Conservation (phyloP, 257 asterid species). For the Solanum pimpinellifolium region DNA sequence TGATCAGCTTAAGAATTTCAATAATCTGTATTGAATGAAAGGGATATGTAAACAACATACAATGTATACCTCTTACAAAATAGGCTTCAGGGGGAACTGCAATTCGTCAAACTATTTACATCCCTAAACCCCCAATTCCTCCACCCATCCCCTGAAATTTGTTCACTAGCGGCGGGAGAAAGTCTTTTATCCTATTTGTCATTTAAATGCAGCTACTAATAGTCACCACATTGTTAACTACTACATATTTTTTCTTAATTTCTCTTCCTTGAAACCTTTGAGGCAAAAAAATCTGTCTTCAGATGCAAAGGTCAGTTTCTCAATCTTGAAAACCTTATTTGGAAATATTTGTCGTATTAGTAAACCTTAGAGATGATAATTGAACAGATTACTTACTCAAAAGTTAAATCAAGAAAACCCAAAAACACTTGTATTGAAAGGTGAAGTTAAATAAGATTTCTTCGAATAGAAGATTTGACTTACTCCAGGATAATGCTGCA, state of each 20-base stretch:
- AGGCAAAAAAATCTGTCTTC: neutral
- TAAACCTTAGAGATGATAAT: neutral
- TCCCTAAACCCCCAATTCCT: neutral
- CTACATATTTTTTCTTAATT: neutral
- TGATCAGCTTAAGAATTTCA: slow-evolving; percentile 68
- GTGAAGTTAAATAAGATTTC: neutral
- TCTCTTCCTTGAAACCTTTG: neutral
- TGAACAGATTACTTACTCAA: neutral
- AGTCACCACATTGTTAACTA: neutral
- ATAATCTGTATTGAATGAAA: slow-evolving; percentile 36
- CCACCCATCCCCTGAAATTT: neutral
- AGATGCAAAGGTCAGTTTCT: neutral
- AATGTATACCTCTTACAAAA: neutral
- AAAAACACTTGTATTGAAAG: neutral
- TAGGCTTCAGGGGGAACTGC: neutral
- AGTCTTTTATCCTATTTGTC: neutral
- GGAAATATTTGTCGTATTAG: neutral
- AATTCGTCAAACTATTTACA: neutral
- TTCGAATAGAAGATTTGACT: slow-evolving; percentile 6
- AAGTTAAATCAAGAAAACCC: neutral
- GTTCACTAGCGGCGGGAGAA: neutral
- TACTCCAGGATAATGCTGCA: slow-evolving; percentile 95
- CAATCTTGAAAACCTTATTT: neutral
- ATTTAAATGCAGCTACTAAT: neutral
- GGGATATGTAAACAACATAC: neutral